Conservation (phyloP, 2,329 filamentous ascomycete genomes). For the Botryotinia globosa region DNA sequence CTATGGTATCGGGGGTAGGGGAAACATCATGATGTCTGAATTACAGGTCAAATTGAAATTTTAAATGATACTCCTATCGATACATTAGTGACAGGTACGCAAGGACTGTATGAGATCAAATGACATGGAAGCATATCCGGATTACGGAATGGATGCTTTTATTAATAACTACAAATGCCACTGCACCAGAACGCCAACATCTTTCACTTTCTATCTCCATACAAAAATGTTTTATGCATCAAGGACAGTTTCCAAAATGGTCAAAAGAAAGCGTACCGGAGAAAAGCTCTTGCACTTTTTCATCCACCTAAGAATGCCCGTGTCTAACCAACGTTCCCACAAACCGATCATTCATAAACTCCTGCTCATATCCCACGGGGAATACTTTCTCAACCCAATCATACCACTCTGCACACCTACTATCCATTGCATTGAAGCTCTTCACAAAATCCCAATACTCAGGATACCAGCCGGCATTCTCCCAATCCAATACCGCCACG, state of each 20-base stretch:
- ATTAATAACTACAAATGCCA: background rate
- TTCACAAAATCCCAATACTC: slow-evolving; percentile 22
- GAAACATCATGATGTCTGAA: background rate
- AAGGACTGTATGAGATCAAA: background rate
- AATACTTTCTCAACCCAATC: slow-evolving; percentile 17
- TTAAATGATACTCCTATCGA: background rate
- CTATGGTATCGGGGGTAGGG: background rate
- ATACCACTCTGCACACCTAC: slow-evolving; percentile 15
- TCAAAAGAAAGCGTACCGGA: too few relatives aligned
- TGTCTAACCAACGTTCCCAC: slow-evolving; percentile 17
- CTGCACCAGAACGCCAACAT: background rate
- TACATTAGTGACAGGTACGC: background rate
- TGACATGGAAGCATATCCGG: background rate
- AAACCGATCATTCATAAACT: slow-evolving; percentile 22
- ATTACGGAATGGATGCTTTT: background rate
- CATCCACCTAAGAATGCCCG: background rate
- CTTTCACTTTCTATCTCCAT: background rate
- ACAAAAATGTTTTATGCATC: background rate
- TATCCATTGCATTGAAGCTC: slow-evolving; percentile 16
- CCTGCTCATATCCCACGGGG: slow-evolving; percentile 15
- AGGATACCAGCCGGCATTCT: slow-evolving; percentile 22
- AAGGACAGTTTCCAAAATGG: background rate
- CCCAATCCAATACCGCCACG: slow-evolving; percentile 18
- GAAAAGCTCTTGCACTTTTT: background rate
- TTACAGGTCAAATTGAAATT: background rate